Evolutionary conservation across 2,329 filamentous ascomycete species (phyloP), one percentile per base, ranked within the genome.

Genomic region (Curvularia sp.): DNA sequence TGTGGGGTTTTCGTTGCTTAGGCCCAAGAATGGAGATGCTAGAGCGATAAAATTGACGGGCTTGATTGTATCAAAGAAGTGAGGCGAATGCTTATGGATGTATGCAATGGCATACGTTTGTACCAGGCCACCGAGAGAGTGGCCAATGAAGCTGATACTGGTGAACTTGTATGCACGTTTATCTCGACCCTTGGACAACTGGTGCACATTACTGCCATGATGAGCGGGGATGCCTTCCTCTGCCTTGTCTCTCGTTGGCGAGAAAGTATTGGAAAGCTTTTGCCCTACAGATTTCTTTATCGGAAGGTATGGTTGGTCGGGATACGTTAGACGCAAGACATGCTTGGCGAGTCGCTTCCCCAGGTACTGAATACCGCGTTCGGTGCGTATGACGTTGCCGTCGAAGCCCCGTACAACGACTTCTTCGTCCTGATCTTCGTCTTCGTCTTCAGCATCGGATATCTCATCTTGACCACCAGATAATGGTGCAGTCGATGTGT

Each of bases 41-140:
- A 98, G 80, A 27, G 90, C 84, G 64, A 98, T 89, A 72, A 98
- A 98, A 74, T 97, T 97, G 74, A 97, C 82, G 0, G 94, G 94
- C 63, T 87, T 86, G 68, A 97, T 96, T 5, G 87, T 80, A 49
- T 93, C 85, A 69, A 98, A 98, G 75, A 98, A 98, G 9, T 89
- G 81, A 1, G 94, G 94, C 0, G 92, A 96, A 75, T 98, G 93
- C 74, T 97, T 97, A 69, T 97, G 91, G 45, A 98, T 96, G 74
- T 98, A 98, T 8, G 93, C 94, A 57, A 98, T 89, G 2, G 94
- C 94, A 74, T 98, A 98, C 0, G 91, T 96, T 76, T 98, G 94
- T 15, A 97, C 85, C 18, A 96, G 81, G 0, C 94, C 94, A 27
- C 94, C 94, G 0, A 98, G 85, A 0, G 93, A 97, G 78, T 98